Evolutionary conservation across 23 red algal genomes (phyloP).

Genomic region (Rhodosorus marinus): DNA sequence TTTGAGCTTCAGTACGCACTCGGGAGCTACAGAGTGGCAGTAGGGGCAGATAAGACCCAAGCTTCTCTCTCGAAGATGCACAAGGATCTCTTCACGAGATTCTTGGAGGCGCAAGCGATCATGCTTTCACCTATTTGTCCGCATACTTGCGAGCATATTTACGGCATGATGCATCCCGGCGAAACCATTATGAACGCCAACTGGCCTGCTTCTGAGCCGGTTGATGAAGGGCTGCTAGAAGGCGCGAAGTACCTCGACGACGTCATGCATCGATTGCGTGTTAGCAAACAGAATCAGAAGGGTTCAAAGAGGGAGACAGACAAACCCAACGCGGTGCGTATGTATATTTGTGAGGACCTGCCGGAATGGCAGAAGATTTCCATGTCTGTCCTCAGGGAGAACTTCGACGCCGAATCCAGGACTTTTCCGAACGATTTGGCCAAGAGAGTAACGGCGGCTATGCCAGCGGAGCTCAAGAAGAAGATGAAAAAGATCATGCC

Average conservation of each 20-base stretch:
- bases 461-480: conserved; percentile 18
- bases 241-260: conserved; percentile 55
- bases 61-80: conserved; percentile 24
- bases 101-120: conserved; percentile 33
- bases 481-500: conserved; percentile 81
- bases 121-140: conserved; percentile 79
- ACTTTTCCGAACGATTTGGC: conserved; percentile 53
- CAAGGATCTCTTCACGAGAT: conserved; percentile 52
- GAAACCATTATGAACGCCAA: conserved; percentile 39
- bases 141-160: conserved; percentile 65
- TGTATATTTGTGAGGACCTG: conserved; percentile 28
- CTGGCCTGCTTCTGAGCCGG: conserved; percentile 22
- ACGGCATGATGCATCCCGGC: conserved; percentile 23
- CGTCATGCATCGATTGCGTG: conserved; percentile 41
- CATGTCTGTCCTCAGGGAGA: conserved; percentile 27
- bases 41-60: conserved; percentile 73
- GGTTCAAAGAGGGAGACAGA: conserved; percentile 22
- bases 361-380: conserved; percentile 63
- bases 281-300: conserved; percentile 38
- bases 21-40: conserved; percentile 58
- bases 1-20: conserved; percentile 76
- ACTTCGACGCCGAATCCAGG: conserved; percentile 42
- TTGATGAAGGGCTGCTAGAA: conserved; percentile 51
- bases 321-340: not conserved
- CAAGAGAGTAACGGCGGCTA: conserved; percentile 32